Base-by-base conservation (phyloP, 2,329 filamentous ascomycete genomes). In the Botrytis deweyae region DNA sequence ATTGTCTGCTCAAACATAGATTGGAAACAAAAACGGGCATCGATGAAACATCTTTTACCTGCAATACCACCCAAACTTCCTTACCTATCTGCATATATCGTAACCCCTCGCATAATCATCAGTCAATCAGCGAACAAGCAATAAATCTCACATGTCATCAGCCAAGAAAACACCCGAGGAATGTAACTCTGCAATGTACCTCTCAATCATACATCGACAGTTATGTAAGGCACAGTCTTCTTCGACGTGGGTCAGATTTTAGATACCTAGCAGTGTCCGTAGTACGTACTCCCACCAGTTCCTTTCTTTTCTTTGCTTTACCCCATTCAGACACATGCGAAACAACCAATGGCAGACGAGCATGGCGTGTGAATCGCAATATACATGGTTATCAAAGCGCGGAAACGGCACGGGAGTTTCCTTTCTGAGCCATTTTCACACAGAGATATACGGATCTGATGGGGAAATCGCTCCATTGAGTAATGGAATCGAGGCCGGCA, bases 71-170 rank as follows among this genome's bases (percentile, higher is more conserved):
- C 38, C 58, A 68, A 42, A 59, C 29, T 55, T n/a, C 55, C 64
- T 69, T 46, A 55, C 25, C 49, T 52, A 52, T 25, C 62, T 72
- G 70, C 63, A 72, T 29, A 40, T 22, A 70, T 62, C 18, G 22
- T 44, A 62, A 52, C 71, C 71, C 71, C 71, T 69, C 71, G 44
- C 64, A 69, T 73, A 52, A 69, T 68, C 52, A 42, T n/a, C 22
- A 29, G 55, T 46, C 52, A 42, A 61, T 65, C 25, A 40, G 36
- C 12, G 12, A 62, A n/a, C 36, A 62, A 62, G 22, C 59, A 62
- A 40, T 38, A 62, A 20, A 62, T 40, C 59, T 44, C 25, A 72
- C 29, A 33, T 61, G 25, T 2, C 40, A 61, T 49, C 63, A 44
- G 33, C 29, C 62, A 66, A 55, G 44, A 66, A 38, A 44, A 72